phyloP scores from a whole-genome alignment of 2,329 filamentous ascomycete species.

The Drechmeria coniospora region DNA sequence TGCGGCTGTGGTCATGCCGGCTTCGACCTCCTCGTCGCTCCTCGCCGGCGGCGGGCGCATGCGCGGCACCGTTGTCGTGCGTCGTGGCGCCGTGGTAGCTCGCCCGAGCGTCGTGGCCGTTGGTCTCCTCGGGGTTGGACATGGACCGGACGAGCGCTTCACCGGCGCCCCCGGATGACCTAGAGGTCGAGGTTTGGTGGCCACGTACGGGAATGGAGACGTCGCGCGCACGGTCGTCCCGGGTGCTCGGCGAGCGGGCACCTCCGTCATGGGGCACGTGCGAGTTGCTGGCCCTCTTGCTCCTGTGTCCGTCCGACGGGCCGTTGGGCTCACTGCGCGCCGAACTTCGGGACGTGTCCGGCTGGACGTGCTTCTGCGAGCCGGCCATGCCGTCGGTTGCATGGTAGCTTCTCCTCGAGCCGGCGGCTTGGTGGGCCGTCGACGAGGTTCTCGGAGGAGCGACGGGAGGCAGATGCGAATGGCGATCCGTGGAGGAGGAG shows the following conservation, averaged over 20 bases:
- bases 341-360: constrained; percentile 19
- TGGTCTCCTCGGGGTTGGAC: constrained; percentile 16
- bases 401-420: constrained; percentile 28
- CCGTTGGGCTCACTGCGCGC: constrained; percentile 14
- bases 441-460: constrained; percentile 74
- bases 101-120: constrained; percentile 9
- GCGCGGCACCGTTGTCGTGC: constrained; percentile 23
- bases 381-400: constrained; percentile 27
- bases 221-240: constrained; percentile 22
- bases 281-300: constrained; percentile 13
- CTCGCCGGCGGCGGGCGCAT: constrained; percentile 19
- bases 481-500: constrained; percentile 25
- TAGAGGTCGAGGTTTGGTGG: constrained; percentile 28
- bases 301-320: constrained; percentile 14
- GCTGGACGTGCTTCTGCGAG: constrained; percentile 24
- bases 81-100: constrained; percentile 10
- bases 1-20: constrained; percentile 39
- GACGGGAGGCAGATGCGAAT: constrained; percentile 47
- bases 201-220: constrained; percentile 30
- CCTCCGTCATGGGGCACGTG: constrained; percentile 19
- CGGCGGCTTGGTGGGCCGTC: constrained; percentile 39
- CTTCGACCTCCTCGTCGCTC: constrained; percentile 35
- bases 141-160: constrained; percentile 65
- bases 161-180: constrained; percentile 59
- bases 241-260: constrained; percentile 22